Evolutionary conservation across 306 rosid genomes (phyloP).

Genomic region (Psophocarpus tetragonolobus): DNA sequence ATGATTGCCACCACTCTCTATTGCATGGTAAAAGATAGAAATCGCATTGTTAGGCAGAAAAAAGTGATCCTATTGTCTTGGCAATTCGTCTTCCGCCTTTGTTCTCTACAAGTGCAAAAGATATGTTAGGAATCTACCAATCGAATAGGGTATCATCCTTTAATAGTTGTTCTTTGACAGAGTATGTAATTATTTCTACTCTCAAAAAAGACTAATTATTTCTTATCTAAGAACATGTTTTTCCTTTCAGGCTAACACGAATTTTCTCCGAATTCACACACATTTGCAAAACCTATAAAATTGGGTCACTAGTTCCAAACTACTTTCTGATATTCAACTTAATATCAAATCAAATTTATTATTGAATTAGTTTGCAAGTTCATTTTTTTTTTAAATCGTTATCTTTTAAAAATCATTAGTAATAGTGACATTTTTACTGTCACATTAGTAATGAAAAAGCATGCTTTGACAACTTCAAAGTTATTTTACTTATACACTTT

Average conservation of each 20-base stretch:
- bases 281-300: neutral
- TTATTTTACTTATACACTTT: too few species aligned
- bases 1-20: neutral
- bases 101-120: neutral
- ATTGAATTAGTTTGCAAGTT: neutral
- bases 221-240: neutral
- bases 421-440: neutral
- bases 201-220: neutral
- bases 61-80: neutral
- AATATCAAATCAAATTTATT: neutral
- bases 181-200: neutral
- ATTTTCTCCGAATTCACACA: neutral
- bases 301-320: neutral
- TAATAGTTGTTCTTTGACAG: neutral
- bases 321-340: neutral
- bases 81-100: neutral
- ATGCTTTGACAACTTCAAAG: neutral
- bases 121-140: neutral
- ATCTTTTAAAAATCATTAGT: neutral
- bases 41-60: neutral
- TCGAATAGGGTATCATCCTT: neutral
- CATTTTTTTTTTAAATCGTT: too few species aligned
- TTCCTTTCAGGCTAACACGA: neutral
- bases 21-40: constrained; percentile 11
- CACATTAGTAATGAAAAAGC: neutral